Conservation (phyloP, 2,329 filamentous ascomycete genomes). For the Fusarium sp. region DNA sequence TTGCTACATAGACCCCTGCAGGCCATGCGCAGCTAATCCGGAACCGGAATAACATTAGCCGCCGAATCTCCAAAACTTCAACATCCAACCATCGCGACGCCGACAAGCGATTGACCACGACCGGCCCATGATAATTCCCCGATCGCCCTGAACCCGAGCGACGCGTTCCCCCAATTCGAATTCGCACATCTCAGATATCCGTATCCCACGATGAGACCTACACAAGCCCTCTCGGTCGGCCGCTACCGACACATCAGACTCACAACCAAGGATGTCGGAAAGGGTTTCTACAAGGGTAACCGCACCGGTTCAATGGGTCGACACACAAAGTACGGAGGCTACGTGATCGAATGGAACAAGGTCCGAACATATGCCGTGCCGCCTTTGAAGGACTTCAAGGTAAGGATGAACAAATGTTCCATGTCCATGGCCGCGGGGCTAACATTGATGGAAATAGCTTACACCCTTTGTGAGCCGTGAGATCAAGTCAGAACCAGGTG, state of each 20-base stretch:
- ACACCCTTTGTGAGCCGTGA: constrained; percentile 79
- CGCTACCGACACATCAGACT: constrained; percentile 80
- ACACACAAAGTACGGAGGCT: constrained; percentile 86
- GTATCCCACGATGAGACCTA: constrained; percentile 69
- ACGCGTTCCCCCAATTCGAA: constrained; percentile 5
- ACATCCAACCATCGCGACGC: constrained; percentile 25
- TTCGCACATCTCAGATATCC: neutral
- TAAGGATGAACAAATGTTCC: constrained; percentile 52
- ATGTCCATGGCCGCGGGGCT: constrained; percentile 11
- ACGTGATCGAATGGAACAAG: constrained; percentile 84
- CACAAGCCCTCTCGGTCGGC: constrained; percentile 71
- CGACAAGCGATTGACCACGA: constrained; percentile 20
- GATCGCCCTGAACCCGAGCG: constrained; percentile 10
- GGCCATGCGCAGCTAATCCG: constrained; percentile 34
- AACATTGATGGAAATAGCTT: constrained; percentile 62
- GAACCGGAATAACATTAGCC: constrained; percentile 48
- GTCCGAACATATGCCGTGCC: constrained; percentile 92
- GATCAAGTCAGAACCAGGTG: constrained; percentile 63
- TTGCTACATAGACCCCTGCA: constrained; percentile 30
- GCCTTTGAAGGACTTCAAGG: constrained; percentile 76
- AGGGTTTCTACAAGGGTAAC: constrained; percentile 98
- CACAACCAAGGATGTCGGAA: constrained; percentile 92
- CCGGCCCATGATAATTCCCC: constrained; percentile 5
- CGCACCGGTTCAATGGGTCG: constrained; percentile 86
- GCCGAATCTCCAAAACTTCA: constrained; percentile 40